Evolutionary conservation across 1,139 yeast species (phyloP).

Genomic region (Lodderomyces metapsilosis): DNA sequence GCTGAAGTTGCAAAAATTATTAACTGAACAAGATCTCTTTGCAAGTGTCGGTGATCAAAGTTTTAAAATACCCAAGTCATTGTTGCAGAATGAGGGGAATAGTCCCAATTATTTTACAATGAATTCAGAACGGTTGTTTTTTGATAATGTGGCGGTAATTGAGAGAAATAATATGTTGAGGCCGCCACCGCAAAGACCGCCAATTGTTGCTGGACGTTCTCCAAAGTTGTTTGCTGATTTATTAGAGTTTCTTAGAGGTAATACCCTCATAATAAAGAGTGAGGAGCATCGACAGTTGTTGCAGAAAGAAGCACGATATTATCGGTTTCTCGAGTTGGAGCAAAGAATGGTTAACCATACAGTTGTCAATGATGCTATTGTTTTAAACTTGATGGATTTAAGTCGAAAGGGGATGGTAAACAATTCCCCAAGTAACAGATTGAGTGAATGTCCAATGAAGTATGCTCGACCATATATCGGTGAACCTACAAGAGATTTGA

Average conservation of each 20-base stretch:
- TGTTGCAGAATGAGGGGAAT: slow-evolving; percentile 62
- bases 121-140: slow-evolving; percentile 49
- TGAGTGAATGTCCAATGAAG: slow-evolving; percentile 23
- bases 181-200: slow-evolving; percentile 76
- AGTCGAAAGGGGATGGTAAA: slow-evolving; percentile 40
- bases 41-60: slow-evolving; percentile 60
- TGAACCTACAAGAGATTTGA: slow-evolving; percentile 44
- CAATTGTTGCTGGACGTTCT: slow-evolving; percentile 52
- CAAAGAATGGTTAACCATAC: slow-evolving; percentile 60
- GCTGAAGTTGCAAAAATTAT: slow-evolving; percentile 48
- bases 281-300: slow-evolving; percentile 58
- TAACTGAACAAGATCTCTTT: slow-evolving; percentile 57
- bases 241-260: slow-evolving; percentile 57
- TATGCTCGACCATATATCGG: slow-evolving; percentile 62
- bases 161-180: slow-evolving; percentile 48
- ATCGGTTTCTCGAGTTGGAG: slow-evolving; percentile 71
- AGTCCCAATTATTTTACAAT: slow-evolving; percentile 74
- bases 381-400: slow-evolving; percentile 51
- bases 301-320: slow-evolving; percentile 70
- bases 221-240: slow-evolving; percentile 61
- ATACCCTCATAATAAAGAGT: slow-evolving; percentile 40
- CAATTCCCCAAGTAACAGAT: slow-evolving; percentile 18
- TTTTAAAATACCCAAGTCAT: slow-evolving; percentile 56
- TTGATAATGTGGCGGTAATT: slow-evolving; percentile 42
- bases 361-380: slow-evolving; percentile 57